phyloP scores from a whole-genome alignment of 257 asterid genomes.

The Nicotiana attenuata region DNA sequence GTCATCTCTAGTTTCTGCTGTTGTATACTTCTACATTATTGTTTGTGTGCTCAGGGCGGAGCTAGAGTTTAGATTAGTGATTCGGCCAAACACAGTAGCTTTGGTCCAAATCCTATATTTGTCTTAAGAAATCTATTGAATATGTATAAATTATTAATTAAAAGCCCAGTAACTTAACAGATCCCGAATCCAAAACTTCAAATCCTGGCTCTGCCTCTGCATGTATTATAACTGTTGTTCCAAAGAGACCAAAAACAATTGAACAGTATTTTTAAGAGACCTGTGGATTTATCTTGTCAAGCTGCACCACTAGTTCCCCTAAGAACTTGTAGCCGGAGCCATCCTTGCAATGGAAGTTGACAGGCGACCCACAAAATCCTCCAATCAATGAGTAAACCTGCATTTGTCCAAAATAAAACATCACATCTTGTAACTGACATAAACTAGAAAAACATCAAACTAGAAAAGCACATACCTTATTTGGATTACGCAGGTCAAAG shows the following conservation, averaged over 20 bases:
- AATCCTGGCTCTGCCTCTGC: too few species aligned
- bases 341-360: constrained; percentile 66
- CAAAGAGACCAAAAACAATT: background rate
- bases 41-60: too few species aligned
- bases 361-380: constrained; percentile 70
- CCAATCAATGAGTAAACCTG: constrained; percentile 74
- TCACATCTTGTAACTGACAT: background rate
- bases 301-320: constrained; percentile 70
- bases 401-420: background rate
- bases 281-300: constrained; percentile 86
- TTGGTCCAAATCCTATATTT: too few species aligned
- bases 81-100: too few species aligned
- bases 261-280: constrained; percentile 22
- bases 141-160: too few species aligned
- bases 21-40: too few species aligned
- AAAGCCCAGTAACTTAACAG: too few species aligned
- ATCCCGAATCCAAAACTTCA: too few species aligned
- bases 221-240: too few species aligned
- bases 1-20: too few species aligned
- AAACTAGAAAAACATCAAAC: background rate
- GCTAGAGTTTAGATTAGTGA: too few species aligned
- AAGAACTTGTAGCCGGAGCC: constrained; percentile 77
- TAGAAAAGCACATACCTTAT: constrained; percentile 41
- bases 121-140: too few species aligned
- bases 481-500: constrained; percentile 77